A percentile compares a stretch with the other conserved stretches of the same genome.
Evolutionary conservation across 2,329 filamentous ascomycete species (phyloP).

Genomic region (Alternaria sp.): DNA sequence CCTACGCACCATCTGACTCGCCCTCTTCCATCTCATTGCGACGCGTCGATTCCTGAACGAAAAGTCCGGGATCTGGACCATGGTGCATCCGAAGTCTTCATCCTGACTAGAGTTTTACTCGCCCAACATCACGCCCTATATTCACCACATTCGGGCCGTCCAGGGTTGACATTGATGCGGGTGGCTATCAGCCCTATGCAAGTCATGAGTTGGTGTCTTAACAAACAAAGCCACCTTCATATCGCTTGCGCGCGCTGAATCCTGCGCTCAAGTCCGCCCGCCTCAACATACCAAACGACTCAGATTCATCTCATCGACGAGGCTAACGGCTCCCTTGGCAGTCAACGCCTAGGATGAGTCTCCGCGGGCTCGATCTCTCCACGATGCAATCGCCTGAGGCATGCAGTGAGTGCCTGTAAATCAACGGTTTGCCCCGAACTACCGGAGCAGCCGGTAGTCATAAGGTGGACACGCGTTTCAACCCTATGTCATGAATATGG

Average conservation of each 20-base stretch:
- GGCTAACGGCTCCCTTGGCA: neutral
- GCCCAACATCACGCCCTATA: neutral
- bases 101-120: neutral
- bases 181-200: slow-evolving; percentile 7
- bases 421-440: neutral
- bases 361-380: neutral
- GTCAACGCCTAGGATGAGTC: neutral
- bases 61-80: neutral
- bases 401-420: neutral
- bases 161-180: neutral
- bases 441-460: slow-evolving; percentile 14
- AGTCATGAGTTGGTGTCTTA: neutral
- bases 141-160: slow-evolving; percentile 2
- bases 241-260: slow-evolving; percentile 1
- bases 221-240: neutral
- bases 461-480: slow-evolving; percentile 2
- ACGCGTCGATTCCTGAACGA: neutral
- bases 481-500: neutral
- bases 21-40: neutral
- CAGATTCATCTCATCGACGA: neutral
- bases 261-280: neutral
- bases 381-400: neutral
- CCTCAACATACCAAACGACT: neutral
- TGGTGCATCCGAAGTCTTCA: neutral
- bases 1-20: neutral